Percentiles rank a stretch among this genome's conserved stretches.
Conservation (phyloP, 2,329 filamentous ascomycete genomes). For the Pseudogymnoascus sp. region DNA sequence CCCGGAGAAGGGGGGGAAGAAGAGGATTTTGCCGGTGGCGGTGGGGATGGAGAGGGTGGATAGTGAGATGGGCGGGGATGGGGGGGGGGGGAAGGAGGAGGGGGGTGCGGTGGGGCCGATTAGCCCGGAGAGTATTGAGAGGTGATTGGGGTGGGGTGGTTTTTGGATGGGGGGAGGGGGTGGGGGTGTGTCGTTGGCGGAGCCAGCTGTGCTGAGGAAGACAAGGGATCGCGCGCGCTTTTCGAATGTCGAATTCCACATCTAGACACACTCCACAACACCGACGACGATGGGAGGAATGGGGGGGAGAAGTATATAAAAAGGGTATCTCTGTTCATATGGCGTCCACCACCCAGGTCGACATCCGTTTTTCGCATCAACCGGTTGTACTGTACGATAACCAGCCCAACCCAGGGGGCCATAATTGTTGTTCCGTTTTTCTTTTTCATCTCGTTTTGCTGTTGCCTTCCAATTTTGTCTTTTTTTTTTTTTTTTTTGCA, state of each 20-base stretch:
- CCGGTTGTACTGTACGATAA: constrained; percentile 4
- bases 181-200: background rate
- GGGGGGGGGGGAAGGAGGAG: constrained; percentile 55
- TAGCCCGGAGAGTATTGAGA: constrained; percentile 61
- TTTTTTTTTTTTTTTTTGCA: background rate
- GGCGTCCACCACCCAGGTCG: background rate
- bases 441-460: background rate
- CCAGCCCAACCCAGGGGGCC: background rate
- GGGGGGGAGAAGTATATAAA: background rate
- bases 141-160: constrained; percentile 12
- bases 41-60: constrained; percentile 47
- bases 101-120: constrained; percentile 67
- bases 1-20: constrained; percentile 42
- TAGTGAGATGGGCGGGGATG: constrained; percentile 42
- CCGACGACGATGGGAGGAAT: background rate
- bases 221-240: background rate
- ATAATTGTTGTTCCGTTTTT: background rate
- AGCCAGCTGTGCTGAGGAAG: background rate
- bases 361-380: background rate
- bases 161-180: background rate
- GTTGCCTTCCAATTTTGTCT: background rate
- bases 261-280: background rate
- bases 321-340: constrained; percentile 4
- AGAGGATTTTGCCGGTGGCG: constrained; percentile 29
- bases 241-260: background rate